A percentile compares a stretch with the other conserved stretches of the same genome.
Evolutionary conservation across 1,139 yeast species (phyloP).

Genomic region (Protomyces inouyei): DNA sequence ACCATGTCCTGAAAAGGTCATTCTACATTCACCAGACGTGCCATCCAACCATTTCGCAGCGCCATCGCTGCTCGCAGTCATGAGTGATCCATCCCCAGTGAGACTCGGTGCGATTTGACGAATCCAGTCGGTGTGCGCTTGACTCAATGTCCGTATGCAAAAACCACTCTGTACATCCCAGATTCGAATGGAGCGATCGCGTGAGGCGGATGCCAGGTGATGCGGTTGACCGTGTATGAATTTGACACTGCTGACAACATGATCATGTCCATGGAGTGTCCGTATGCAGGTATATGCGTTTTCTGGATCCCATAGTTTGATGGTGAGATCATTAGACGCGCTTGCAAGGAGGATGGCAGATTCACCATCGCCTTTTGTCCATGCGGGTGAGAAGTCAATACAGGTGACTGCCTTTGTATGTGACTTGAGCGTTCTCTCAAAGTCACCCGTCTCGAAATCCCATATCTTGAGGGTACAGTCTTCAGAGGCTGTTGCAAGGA

Average conservation of each 20-base stretch:
- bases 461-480: constrained; percentile 73
- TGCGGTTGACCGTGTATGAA: constrained; percentile 48
- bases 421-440: constrained; percentile 64
- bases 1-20: constrained; percentile 60
- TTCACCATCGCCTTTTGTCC: constrained; percentile 30
- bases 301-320: constrained; percentile 65
- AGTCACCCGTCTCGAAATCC: constrained; percentile 68
- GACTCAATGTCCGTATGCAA: constrained; percentile 55
- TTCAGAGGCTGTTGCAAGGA: constrained; percentile 61
- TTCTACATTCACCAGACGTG: constrained; percentile 62
- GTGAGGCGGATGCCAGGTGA: constrained; percentile 62
- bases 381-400: constrained; percentile 45
- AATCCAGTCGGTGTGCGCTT: constrained; percentile 89
- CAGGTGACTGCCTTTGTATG: constrained; percentile 70
- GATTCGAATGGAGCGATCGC: constrained; percentile 66
- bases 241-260: constrained; percentile 64
- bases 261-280: constrained; percentile 84
- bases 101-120: constrained; percentile 53
- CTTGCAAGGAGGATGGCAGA: constrained; percentile 43
- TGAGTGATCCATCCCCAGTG: constrained; percentile 11
- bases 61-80: constrained; percentile 81
- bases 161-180: constrained; percentile 77
- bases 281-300: constrained; percentile 53
- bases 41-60: constrained; percentile 62
- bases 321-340: constrained; percentile 68